Conservation (phyloP, 2,329 filamentous ascomycete genomes). For the Immersiporthe knoxdaviesiana region DNA sequence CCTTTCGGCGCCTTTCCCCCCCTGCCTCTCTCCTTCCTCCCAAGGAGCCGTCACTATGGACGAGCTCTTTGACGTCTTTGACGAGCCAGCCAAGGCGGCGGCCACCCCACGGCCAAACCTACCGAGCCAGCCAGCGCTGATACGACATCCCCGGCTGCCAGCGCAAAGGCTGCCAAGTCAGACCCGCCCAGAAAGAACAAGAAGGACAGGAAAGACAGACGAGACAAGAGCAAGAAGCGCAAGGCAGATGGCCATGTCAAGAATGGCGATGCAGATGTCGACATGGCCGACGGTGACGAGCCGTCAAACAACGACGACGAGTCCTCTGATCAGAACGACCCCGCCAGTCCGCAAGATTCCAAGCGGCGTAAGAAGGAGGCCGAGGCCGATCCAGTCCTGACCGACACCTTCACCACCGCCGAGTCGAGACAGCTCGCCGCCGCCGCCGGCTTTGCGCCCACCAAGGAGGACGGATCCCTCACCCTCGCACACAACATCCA, state of each 20-base stretch:
- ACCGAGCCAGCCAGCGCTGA: conserved; percentile 32
- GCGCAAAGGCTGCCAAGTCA: conserved; percentile 37
- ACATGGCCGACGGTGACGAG: conserved; percentile 50
- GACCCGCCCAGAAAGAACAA: conserved; percentile 40
- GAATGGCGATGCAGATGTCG: conserved; percentile 47
- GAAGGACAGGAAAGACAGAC: conserved; percentile 49
- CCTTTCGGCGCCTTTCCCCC: too few relatives aligned
- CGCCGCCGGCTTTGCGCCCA: conserved; percentile 67
- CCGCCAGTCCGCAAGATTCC: conserved; percentile 52
- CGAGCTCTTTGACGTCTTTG: conserved; percentile 82
- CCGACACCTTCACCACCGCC: conserved; percentile 93
- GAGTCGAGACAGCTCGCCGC: conserved; percentile 88
- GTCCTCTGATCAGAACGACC: conserved; percentile 31
- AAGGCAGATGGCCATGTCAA: conserved; percentile 82
- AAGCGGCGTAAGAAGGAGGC: conserved; percentile 68
- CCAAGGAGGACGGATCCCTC: conserved; percentile 69
- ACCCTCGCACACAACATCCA: conserved; percentile 96
- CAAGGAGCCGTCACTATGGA: conserved; percentile 56
- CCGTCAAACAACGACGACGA: conserved; percentile 44
- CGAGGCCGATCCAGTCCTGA: conserved; percentile 79
- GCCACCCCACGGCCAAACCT: conserved; percentile 46
- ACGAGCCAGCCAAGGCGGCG: conserved; percentile 61
- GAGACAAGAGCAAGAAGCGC: conserved; percentile 78
- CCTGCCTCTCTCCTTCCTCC: background rate
- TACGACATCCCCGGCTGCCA: conserved; percentile 18